phyloP scores from a whole-genome alignment of 306 rosid species.

The Castanea sativa region DNA sequence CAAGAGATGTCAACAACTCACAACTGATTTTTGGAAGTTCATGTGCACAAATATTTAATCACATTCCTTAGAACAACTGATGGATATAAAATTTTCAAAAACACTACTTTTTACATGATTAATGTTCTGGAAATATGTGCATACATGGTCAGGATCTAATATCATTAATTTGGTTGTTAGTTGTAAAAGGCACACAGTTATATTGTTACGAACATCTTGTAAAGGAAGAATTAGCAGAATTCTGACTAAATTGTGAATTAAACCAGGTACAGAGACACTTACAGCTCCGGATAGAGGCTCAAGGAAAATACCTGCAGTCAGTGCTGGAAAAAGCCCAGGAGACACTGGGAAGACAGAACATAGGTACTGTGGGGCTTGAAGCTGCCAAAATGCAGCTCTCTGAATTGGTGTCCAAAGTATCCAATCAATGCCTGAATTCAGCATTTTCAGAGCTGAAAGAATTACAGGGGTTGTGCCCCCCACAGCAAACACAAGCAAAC shows the following conservation, averaged over 20 bases:
- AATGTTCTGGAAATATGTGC: neutral
- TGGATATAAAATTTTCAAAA: neutral
- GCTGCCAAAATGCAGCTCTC: conserved; percentile 86
- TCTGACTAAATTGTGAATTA: conserved; percentile 13
- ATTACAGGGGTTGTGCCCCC: conserved; percentile 49
- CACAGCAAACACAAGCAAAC: conserved; percentile 28
- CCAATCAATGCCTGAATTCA: conserved; percentile 75
- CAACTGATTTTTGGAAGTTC: neutral
- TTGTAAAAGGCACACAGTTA: neutral
- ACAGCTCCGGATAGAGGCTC: conserved; percentile 86
- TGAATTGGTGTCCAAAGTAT: conserved; percentile 80
- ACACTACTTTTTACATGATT: neutral
- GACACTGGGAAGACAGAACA: conserved; percentile 64
- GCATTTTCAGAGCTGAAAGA: conserved; percentile 63
- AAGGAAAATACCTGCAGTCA: conserved; percentile 80
- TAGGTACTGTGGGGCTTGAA: conserved; percentile 64
- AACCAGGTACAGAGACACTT: conserved; percentile 86
- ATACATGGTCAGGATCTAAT: neutral
- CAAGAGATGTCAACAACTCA: neutral
- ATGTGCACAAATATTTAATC: neutral
- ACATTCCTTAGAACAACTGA: neutral
- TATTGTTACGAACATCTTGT: neutral
- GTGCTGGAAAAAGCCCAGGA: conserved; percentile 87
- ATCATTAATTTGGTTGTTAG: neutral
- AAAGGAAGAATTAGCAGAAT: neutral